These are phyloP conservation scores for Sugiyamaella valdiviana DNA, from an alignment of 805 yeast species.

Conservation along the genomic window DNA sequence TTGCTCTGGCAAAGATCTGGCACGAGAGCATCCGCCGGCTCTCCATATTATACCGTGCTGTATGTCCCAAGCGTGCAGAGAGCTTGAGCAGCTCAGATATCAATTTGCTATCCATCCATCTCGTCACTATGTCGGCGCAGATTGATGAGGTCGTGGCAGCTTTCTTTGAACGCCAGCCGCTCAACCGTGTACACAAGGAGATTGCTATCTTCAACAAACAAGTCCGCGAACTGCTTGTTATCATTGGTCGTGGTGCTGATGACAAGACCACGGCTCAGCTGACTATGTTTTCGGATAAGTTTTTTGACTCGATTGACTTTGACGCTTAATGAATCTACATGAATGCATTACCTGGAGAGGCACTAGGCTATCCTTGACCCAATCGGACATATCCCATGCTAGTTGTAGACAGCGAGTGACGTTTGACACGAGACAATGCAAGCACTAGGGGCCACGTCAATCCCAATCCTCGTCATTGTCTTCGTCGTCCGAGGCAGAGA, in stretches of 20 bases:
- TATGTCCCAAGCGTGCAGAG: background rate
- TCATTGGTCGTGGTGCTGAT: conserved; percentile 33
- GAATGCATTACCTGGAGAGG: background rate
- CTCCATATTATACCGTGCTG: background rate
- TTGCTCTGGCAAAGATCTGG: background rate
- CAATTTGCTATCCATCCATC: background rate
- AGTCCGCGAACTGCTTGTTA: conserved; percentile 4
- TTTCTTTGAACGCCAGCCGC: conserved; percentile 33
- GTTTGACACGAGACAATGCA: no score
- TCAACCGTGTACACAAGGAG: background rate
- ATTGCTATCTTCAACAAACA: conserved; percentile 3
- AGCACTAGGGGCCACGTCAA: background rate
- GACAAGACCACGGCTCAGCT: conserved; percentile 22
- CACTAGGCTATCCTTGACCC: background rate
- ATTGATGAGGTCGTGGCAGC: conserved; percentile 57
- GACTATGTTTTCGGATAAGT: conserved; percentile 9
- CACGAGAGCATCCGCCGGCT: background rate
- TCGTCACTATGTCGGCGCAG: conserved; percentile 5
- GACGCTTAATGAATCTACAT: background rate
- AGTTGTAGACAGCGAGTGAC: background rate
- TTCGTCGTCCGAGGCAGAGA: conserved; percentile 74
- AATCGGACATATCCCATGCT: no score
- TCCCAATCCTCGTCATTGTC: conserved; percentile 74
- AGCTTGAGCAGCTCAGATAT: background rate
- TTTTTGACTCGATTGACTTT: background rate